These are phyloP conservation scores for Colletotrichum echinochloae DNA, from an alignment of 2,329 filamentous ascomycete genomes.

Conservation along the genomic window DNA sequence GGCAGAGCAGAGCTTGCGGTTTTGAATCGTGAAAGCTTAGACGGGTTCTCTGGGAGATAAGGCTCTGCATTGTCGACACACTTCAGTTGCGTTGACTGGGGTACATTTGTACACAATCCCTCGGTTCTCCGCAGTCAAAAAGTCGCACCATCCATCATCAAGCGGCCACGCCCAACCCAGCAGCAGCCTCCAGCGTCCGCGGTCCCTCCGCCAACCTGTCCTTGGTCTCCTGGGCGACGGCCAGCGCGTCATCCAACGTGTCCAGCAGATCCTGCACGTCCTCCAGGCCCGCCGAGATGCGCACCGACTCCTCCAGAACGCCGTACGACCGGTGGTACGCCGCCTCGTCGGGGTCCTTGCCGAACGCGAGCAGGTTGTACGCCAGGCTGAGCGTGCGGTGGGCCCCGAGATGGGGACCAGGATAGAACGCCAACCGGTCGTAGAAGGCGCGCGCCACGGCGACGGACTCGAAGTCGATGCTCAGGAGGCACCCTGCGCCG, in stretches of 20 bases:
- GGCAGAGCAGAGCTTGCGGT: background rate
- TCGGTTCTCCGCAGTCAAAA: background rate
- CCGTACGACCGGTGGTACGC: constrained; percentile 54
- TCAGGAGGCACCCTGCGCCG: constrained; percentile 67
- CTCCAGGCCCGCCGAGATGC: constrained; percentile 63
- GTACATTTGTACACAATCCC: background rate
- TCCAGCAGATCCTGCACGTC: constrained; percentile 55
- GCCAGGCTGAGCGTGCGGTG: constrained; percentile 62
- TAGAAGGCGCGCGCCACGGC: constrained; percentile 60
- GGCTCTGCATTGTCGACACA: background rate
- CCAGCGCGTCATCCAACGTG: constrained; percentile 51
- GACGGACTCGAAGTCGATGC: constrained; percentile 60
- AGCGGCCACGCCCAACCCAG: constrained; percentile 20
- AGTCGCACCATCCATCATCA: background rate
- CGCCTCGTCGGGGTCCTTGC: constrained; percentile 52
- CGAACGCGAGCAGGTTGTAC: constrained; percentile 60
- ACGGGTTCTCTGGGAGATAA: background rate
- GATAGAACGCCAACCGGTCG: constrained; percentile 60
- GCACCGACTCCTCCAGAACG: constrained; percentile 54
- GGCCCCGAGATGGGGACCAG: constrained; percentile 66
- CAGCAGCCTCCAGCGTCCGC: constrained; percentile 22
- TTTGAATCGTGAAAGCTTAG: background rate
- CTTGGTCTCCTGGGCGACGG: constrained; percentile 57
- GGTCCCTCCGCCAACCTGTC: constrained; percentile 48
- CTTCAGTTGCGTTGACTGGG: background rate